A percentile compares a stretch with the other conserved stretches of the same genome.
These are phyloP conservation scores for Candida ascalaphidarum DNA, from an alignment of 805 yeast genomes.

Conservation along the genomic window DNA sequence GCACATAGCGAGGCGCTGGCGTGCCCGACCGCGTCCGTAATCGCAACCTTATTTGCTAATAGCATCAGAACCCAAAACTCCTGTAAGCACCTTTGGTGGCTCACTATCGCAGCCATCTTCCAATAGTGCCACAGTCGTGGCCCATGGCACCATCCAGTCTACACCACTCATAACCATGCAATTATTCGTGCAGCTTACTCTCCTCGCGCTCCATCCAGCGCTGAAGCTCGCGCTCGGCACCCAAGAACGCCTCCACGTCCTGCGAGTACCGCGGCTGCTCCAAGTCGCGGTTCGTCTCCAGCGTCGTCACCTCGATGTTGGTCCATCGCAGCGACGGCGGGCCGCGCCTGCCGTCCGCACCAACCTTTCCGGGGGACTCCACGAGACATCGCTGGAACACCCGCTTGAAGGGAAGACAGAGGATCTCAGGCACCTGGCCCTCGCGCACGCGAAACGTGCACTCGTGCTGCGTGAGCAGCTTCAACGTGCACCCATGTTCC, in stretches of 20 bases:
- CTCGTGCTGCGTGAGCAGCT: slow-evolving; percentile 30
- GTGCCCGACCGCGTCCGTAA: no score
- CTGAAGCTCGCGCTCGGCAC: slow-evolving; percentile 29
- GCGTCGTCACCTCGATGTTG: slow-evolving; percentile 30
- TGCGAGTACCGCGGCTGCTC: slow-evolving; percentile 13
- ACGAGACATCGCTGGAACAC: slow-evolving; percentile 32
- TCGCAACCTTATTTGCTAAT: no score
- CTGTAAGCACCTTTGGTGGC: no score
- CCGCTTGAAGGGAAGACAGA: slow-evolving; percentile 36
- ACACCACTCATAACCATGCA: no score
- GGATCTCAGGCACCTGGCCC: slow-evolving; percentile 22
- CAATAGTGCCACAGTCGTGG: no score
- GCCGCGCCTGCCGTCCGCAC: slow-evolving; percentile 10
- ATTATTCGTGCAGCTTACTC: no score
- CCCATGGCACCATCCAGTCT: no score
- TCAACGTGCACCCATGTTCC: slow-evolving; percentile 23
- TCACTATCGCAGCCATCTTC: no score
- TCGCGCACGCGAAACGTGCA: slow-evolving; percentile 28
- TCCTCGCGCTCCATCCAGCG: slow-evolving; percentile 20
- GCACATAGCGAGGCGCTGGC: no score
- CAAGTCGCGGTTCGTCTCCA: slow-evolving; percentile 19
- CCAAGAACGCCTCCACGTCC: slow-evolving; percentile 24
- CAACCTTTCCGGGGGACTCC: slow-evolving; percentile 18
- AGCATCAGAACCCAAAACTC: no score
- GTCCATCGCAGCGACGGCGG: no score